Conservation (phyloP, 1,284 basidiomycete genomes). For the Tylopilus orsonianus region DNA sequence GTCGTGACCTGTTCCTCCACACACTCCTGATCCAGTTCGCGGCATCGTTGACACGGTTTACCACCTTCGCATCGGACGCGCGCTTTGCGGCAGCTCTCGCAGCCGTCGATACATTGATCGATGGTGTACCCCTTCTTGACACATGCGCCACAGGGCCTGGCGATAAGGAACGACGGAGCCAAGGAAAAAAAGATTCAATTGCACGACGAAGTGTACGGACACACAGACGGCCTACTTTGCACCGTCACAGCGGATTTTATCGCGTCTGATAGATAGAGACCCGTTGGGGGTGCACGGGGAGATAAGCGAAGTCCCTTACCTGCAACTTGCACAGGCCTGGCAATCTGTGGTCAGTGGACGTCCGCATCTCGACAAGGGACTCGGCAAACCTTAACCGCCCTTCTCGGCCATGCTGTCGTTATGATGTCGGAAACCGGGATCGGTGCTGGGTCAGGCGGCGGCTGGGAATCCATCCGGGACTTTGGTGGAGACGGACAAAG, state of each 20-base stretch:
- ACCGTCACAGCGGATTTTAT: constrained; percentile 60
- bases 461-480: constrained; percentile 37
- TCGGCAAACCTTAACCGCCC: constrained; percentile 43
- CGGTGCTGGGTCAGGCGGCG: constrained; percentile 36
- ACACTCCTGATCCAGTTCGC: constrained; percentile 44
- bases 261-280: constrained; percentile 39
- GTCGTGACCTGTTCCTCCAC: constrained; percentile 27
- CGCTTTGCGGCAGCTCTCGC: constrained; percentile 50
- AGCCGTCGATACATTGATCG: constrained; percentile 55
- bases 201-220: not conserved
- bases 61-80: constrained; percentile 56
- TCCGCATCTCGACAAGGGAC: constrained; percentile 1
- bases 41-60: constrained; percentile 49
- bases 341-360: constrained; percentile 15
- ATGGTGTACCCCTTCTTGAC: constrained; percentile 48
- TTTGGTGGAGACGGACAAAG: constrained; percentile 28
- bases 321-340: constrained; percentile 59
- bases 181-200: not conserved
- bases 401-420: constrained; percentile 40
- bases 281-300: not conserved
- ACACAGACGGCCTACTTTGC: constrained; percentile 39
- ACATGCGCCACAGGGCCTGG: constrained; percentile 55
- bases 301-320: constrained; percentile 33
- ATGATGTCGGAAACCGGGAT: constrained; percentile 50
- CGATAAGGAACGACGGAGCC: not conserved